Conservation (phyloP, 2,329 filamentous ascomycete species). For the Fusarium compactum region DNA sequence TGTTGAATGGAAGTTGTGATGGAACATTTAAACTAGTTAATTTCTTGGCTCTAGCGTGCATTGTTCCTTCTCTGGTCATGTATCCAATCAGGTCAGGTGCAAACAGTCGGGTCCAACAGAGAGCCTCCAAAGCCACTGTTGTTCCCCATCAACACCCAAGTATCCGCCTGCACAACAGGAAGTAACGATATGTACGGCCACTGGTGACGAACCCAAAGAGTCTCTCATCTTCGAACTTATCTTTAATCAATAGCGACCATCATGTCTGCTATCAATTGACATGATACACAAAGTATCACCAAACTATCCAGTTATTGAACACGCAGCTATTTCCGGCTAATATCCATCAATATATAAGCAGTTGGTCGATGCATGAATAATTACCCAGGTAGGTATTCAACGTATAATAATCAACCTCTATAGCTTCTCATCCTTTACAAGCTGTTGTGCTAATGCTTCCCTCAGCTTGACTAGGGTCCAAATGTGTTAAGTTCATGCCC, state of each 20-base stretch:
- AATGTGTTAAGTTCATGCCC: conserved; percentile 26
- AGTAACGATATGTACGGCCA: not conserved
- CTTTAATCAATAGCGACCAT: not conserved
- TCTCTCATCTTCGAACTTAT: not conserved
- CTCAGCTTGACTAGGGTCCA: conserved; percentile 35
- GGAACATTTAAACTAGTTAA: not conserved
- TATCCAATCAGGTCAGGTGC: conserved; percentile 19
- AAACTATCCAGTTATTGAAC: not conserved
- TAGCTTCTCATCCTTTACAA: conserved; percentile 3
- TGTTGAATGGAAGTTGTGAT: not conserved
- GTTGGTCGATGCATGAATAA: not conserved
- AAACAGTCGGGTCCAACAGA: conserved; percentile 29
- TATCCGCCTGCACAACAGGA: not conserved
- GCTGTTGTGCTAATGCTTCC: conserved; percentile 35
- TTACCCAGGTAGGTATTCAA: not conserved
- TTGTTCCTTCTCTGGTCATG: conserved; percentile 8
- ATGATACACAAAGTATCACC: not conserved
- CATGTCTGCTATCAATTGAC: not conserved
- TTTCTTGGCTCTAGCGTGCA: conserved; percentile 3
- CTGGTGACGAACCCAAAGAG: not conserved
- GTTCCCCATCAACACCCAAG: not conserved
- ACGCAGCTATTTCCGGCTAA: not conserved
- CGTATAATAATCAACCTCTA: conserved; percentile 13
- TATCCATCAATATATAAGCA: not conserved
- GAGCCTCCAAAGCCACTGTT: conserved; percentile 23